Evolutionary conservation across 257 asterid genomes (phyloP).

Genomic region (Plectranthus barbatus): DNA sequence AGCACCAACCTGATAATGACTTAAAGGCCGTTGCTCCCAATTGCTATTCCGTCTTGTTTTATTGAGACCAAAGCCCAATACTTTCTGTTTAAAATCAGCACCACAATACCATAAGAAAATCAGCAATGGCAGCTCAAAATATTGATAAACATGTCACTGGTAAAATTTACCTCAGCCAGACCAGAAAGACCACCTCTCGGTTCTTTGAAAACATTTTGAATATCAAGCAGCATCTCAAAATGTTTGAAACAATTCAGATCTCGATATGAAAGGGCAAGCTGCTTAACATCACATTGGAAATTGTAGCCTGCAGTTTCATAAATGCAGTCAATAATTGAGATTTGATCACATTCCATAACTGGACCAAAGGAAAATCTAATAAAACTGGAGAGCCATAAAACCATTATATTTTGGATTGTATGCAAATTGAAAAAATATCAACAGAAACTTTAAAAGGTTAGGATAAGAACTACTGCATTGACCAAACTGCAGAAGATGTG

Average conservation of each 20-base stretch:
- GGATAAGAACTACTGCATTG: no score
- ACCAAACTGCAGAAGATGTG: no score
- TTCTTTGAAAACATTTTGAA: conserved; percentile 81
- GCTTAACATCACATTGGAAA: conserved; percentile 72
- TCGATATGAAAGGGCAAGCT: conserved; percentile 73
- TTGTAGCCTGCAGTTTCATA: conserved; percentile 61
- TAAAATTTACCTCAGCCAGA: conserved; percentile 59
- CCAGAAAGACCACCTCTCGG: conserved; percentile 89
- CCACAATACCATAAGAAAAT: conserved; percentile 2
- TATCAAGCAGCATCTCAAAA: conserved; percentile 87
- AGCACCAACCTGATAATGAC: conserved; percentile 56
- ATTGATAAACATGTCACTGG: neutral
- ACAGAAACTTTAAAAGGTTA: neutral
- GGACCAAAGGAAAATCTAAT: neutral
- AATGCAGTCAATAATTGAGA: conserved; percentile 9
- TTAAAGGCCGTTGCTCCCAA: conserved; percentile 94
- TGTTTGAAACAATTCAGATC: conserved; percentile 67
- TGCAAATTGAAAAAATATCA: neutral
- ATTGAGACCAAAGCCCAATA: conserved; percentile 72
- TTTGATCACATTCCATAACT: neutral
- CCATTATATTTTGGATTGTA: neutral
- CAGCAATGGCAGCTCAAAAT: neutral
- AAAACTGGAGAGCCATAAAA: neutral
- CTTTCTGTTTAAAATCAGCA: conserved; percentile 49
- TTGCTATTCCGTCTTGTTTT: conserved; percentile 93